A percentile compares a stretch with the other conserved stretches of the same genome.
Evolutionary conservation across 257 asterid species (phyloP).

Genomic region (Rubia yunnanensis): DNA sequence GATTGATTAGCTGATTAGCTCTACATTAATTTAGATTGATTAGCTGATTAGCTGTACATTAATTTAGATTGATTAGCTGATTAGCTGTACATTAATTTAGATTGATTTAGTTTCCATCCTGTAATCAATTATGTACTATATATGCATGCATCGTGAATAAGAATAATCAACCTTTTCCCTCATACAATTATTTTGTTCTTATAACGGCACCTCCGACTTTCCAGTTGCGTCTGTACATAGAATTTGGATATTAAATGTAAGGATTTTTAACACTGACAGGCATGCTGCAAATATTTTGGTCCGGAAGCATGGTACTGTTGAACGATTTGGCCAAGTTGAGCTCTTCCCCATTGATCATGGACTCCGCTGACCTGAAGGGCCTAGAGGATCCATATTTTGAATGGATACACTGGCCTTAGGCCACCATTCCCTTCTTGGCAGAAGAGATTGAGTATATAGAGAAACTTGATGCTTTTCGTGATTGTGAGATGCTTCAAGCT

Average conservation of each 20-base stretch:
- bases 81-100: no score
- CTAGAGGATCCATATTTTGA: constrained; percentile 95
- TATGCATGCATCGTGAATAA: no score
- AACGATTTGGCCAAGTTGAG: constrained; percentile 80
- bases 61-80: no score
- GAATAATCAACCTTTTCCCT: no score
- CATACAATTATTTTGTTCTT: no score
- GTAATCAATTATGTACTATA: no score
- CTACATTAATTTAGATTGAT: no score
- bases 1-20: no score
- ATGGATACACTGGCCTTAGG: constrained; percentile 99
- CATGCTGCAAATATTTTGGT: constrained; percentile 94
- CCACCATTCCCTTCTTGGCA: constrained; percentile 84
- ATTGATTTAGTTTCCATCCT: no score
- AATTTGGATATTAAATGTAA: constrained; percentile 84
- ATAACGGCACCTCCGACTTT: constrained; percentile 91
- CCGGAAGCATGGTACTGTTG: constrained; percentile 70
- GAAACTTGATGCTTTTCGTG: constrained; percentile 59
- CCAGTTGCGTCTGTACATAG: constrained; percentile 88
- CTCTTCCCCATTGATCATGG: constrained; percentile 92
- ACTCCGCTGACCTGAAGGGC: constrained; percentile 82
- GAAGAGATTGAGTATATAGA: constrained; percentile 76
- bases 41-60: no score
- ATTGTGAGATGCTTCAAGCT: constrained; percentile 59
- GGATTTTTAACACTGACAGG: constrained; percentile 92